Evolutionary conservation across 306 rosid genomes (phyloP), one percentile per base, ranked within the genome.

Genomic region (Vigna radiata): DNA sequence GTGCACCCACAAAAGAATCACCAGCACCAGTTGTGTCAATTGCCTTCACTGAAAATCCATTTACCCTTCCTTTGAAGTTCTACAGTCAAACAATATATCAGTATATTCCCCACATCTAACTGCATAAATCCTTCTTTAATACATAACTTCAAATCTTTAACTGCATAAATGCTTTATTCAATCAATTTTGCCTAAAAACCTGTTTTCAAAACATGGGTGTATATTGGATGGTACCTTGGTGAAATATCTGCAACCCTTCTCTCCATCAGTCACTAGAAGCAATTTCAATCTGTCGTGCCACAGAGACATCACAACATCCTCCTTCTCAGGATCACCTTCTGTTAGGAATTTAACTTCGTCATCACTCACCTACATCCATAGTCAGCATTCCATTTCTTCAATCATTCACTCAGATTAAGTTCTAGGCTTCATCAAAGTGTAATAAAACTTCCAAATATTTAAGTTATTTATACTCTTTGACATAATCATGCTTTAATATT

Each of bases 1-100:
- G 37, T 59, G 94, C 78, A 36, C 91, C 91, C 43, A 90, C 84
- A 86, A 90, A 90, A 64, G 94, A 76, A 86, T 86, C 94, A 48
- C 94, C 94, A 39, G 94, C 94, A 76, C 94, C 94, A 66, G 94
- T 90, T 72, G 94, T 89, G 79, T 89, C 94, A 47, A 89, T 61
- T 49, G 87, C 11, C 0, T 76, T 83, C 77, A 84, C 94, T 54
- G 82, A 50, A 67, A 87, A 87, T 47, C 94, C 94, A 7, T 67
- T 0, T 63, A 87, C 86, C 77, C 58, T 90, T 73, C 94, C 94
- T 63, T 79, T 90, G 72, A 86, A 90, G 0, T 74, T 82, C 94
- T 87, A 82, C 64, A 70, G 0, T 64, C 71, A 80, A 56, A 60
- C 56, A 79, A 49, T 41, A 43, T 7, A n/a, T 64, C 41, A 29